phyloP scores from a whole-genome alignment of 495 filamentous ascomycete species.

The Podospora tetraspora region DNA sequence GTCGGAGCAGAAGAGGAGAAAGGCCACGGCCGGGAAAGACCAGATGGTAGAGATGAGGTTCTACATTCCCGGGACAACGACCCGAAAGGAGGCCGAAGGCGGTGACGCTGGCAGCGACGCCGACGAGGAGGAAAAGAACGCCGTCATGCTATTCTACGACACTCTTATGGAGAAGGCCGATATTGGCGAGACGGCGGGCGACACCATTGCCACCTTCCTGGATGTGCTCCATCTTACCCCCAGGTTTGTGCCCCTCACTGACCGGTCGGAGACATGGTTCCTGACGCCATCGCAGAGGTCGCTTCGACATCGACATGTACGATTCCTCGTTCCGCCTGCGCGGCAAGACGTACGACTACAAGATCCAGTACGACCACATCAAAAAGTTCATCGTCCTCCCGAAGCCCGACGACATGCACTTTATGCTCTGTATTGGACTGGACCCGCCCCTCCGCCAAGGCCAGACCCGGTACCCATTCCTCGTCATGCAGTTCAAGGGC shows the following conservation, averaged over 20 bases:
- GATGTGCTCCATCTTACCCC: slow-evolving; percentile 97
- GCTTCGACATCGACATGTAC: slow-evolving; percentile 99
- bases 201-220: slow-evolving; percentile 94
- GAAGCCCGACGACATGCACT: slow-evolving; percentile 94
- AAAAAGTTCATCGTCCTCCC: slow-evolving; percentile 99
- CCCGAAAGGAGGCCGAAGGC: slow-evolving; percentile 77
- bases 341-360: slow-evolving; percentile 99
- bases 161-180: slow-evolving; percentile 98
- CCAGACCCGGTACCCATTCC: slow-evolving; percentile 96
- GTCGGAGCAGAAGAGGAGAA: slow-evolving; percentile 75
- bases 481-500: slow-evolving; percentile 98
- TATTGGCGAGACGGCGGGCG: slow-evolving; percentile 96
- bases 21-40: slow-evolving; percentile 79
- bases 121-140: slow-evolving; percentile 79
- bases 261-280: neutral
- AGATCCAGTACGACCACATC: slow-evolving; percentile 94
- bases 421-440: slow-evolving; percentile 88
- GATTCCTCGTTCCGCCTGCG: slow-evolving; percentile 95
- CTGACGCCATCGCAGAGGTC: slow-evolving; percentile 64
- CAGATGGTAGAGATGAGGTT: slow-evolving; percentile 98
- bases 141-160: slow-evolving; percentile 92
- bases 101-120: slow-evolving; percentile 64
- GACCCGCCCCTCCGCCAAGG: slow-evolving; percentile 96
- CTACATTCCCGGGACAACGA: slow-evolving; percentile 90
- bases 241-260: slow-evolving; percentile 53